Evolutionary conservation across 208 protist genomes (phyloP).

Genomic region (Acanthamoeba triangularis): DNA sequence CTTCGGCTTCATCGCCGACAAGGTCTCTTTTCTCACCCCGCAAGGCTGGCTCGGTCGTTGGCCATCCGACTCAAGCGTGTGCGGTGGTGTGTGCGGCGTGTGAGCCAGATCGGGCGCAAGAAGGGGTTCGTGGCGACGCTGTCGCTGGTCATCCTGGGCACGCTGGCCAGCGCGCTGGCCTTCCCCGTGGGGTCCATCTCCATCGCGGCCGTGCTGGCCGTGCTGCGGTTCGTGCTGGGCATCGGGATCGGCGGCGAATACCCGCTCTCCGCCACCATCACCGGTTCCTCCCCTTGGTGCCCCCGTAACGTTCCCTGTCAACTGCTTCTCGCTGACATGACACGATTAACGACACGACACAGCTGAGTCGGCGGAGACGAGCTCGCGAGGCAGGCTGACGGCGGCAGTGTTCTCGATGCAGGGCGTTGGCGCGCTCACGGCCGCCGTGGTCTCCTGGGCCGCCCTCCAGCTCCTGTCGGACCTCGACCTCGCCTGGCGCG

Average conservation of each 20-base stretch:
- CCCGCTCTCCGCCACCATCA: constrained; percentile 87
- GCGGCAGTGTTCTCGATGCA: constrained; percentile 89
- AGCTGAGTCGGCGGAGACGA: constrained; percentile 71
- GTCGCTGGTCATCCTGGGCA: constrained; percentile 80
- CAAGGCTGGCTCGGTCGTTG: background rate
- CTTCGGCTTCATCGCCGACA: constrained; percentile 87
- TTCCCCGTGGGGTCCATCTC: background rate
- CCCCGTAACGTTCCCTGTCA: background rate
- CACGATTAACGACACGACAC: background rate
- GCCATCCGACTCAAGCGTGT: background rate
- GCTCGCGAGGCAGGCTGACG: constrained; percentile 78
- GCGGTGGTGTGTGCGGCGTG: no score
- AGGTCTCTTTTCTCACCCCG: background rate
- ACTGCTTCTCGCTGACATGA: background rate
- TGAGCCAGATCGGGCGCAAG: constrained; percentile 74
- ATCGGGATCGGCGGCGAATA: constrained; percentile 91
- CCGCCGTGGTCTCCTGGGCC: constrained; percentile 74
- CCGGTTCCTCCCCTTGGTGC: background rate
- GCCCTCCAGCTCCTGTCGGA: background rate
- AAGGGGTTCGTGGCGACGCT: constrained; percentile 82
- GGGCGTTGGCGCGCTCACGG: constrained; percentile 82
- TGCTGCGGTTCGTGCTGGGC: constrained; percentile 84
- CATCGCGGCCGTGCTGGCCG: constrained; percentile 79
- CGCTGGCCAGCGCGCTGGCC: constrained; percentile 63
- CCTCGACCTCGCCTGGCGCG: constrained; percentile 78